Evolutionary conservation across 108 stramenopile species (phyloP).

Genomic region (Fistulifera solaris): DNA sequence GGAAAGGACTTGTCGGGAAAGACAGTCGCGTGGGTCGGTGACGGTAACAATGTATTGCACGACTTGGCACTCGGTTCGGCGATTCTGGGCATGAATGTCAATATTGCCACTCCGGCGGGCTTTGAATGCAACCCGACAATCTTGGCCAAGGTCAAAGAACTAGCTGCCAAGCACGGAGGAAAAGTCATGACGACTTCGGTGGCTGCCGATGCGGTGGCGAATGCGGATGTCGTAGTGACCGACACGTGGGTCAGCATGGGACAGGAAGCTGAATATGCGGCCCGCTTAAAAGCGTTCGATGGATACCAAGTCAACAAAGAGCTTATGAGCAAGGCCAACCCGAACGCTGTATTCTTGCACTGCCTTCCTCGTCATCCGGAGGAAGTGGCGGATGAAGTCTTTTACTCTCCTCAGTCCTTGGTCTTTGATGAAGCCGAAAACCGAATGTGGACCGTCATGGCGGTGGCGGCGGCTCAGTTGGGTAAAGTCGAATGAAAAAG

Average conservation of each 20-base stretch:
- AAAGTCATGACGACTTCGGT: constrained; percentile 54
- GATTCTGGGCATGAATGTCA: constrained; percentile 89
- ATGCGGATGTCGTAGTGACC: constrained; percentile 89
- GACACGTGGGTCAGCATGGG: constrained; percentile 99
- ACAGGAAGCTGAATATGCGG: constrained; percentile 88
- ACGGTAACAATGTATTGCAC: constrained; percentile 97
- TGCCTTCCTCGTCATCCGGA: constrained; percentile 94
- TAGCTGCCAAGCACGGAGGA: constrained; percentile 52
- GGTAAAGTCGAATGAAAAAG: constrained; percentile 40
- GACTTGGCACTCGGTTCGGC: constrained; percentile 90
- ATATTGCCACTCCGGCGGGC: constrained; percentile 87
- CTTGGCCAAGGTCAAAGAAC: constrained; percentile 41
- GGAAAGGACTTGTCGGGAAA: constrained; percentile 64
- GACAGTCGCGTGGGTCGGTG: constrained; percentile 95
- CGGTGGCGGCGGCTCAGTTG: constrained; percentile 91
- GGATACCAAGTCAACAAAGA: constrained; percentile 88
- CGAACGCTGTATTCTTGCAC: constrained; percentile 87
- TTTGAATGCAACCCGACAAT: constrained; percentile 78
- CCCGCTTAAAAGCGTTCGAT: constrained; percentile 82
- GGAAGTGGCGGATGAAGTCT: constrained; percentile 95
- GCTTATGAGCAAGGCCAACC: constrained; percentile 81
- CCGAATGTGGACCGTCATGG: constrained; percentile 99
- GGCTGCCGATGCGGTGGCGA: constrained; percentile 81
- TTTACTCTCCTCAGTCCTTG: constrained; percentile 82
- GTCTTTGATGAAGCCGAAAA: constrained; percentile 96